phyloP scores from a whole-genome alignment of 1,284 basidiomycete genomes.

The Naganishia cerealis region DNA sequence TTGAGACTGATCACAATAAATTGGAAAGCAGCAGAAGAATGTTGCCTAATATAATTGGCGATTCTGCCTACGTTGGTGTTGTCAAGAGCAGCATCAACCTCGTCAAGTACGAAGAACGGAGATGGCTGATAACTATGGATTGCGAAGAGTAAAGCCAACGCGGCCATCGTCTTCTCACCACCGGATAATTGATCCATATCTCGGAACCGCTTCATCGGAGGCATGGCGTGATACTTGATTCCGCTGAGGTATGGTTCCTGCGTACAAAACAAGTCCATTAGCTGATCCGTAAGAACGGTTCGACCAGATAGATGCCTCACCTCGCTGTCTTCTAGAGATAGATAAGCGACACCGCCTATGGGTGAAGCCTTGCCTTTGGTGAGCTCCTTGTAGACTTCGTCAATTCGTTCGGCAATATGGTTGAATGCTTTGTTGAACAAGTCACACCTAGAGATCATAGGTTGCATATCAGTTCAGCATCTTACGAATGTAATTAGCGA shows the following conservation, averaged over 20 bases:
- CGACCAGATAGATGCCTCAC: slow-evolving; percentile 55
- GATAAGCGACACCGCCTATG: slow-evolving; percentile 85
- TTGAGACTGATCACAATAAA: slow-evolving; percentile 96
- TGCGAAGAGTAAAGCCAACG: slow-evolving; percentile 89
- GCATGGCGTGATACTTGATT: slow-evolving; percentile 98
- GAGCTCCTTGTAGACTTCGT: slow-evolving; percentile 94
- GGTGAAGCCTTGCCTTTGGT: slow-evolving; percentile 90
- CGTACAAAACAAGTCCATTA: slow-evolving; percentile 2
- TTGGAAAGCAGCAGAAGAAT: slow-evolving; percentile 78
- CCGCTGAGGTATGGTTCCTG: slow-evolving; percentile 94
- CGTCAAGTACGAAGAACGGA: slow-evolving; percentile 97
- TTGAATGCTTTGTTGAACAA: slow-evolving; percentile 94
- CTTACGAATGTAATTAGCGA: background rate
- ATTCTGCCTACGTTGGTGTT: slow-evolving; percentile 93
- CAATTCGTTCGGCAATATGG: slow-evolving; percentile 91
- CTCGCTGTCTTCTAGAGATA: slow-evolving; percentile 92
- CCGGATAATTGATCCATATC: slow-evolving; percentile 99
- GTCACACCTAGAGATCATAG: slow-evolving; percentile 62
- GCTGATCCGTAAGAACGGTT: slow-evolving; percentile 3
- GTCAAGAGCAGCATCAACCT: slow-evolving; percentile 95
- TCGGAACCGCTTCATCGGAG: slow-evolving; percentile 96
- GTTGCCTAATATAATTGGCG: slow-evolving; percentile 80
- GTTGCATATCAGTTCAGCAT: background rate
- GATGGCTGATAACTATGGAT: slow-evolving; percentile 98
- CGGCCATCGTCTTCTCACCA: slow-evolving; percentile 97